Conservation (phyloP, 805 yeast genomes). For the Kodamaea jinghongensis region DNA sequence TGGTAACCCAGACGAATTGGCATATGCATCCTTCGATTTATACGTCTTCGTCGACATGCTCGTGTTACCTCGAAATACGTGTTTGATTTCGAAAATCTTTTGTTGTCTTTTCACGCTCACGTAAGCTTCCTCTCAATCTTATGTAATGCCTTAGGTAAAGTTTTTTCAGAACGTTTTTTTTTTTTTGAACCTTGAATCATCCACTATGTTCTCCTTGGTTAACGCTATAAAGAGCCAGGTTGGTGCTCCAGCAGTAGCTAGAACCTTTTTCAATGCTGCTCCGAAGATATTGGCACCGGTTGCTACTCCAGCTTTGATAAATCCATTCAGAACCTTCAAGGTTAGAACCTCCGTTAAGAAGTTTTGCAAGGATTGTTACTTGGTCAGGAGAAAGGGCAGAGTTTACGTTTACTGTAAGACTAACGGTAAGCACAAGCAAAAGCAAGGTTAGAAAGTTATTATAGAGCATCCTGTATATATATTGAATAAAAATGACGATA, state of each 20-base stretch:
- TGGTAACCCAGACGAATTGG: constrained; percentile 58
- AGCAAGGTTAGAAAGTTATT: constrained; percentile 57
- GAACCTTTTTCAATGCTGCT: constrained; percentile 12
- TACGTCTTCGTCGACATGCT: constrained; percentile 78
- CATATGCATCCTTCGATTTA: constrained; percentile 75
- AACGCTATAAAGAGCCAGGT: constrained; percentile 18
- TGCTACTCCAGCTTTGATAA: constrained; percentile 8
- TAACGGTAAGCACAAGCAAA: constrained; percentile 91
- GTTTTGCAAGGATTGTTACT: constrained; percentile 84
- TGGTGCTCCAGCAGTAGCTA: constrained; percentile 12
- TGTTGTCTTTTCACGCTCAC: not conserved
- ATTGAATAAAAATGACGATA: constrained; percentile 1
- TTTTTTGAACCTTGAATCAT: not conserved
- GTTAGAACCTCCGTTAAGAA: constrained; percentile 91
- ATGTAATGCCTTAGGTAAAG: too few relatives aligned
- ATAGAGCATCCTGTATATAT: constrained; percentile 4
- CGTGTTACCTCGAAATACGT: constrained; percentile 11
- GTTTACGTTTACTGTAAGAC: constrained; percentile 92
- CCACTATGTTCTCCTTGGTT: constrained; percentile 17
- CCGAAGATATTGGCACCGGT: constrained; percentile 14
- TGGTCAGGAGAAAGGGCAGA: constrained; percentile 93
- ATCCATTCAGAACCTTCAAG: constrained; percentile 50
- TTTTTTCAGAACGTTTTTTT: too few relatives aligned
- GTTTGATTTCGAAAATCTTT: constrained; percentile 13
- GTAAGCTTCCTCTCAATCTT: not conserved